These are phyloP conservation scores for Quercus berberidifolia DNA, from an alignment of 306 rosid species.

Conservation along the genomic window DNA sequence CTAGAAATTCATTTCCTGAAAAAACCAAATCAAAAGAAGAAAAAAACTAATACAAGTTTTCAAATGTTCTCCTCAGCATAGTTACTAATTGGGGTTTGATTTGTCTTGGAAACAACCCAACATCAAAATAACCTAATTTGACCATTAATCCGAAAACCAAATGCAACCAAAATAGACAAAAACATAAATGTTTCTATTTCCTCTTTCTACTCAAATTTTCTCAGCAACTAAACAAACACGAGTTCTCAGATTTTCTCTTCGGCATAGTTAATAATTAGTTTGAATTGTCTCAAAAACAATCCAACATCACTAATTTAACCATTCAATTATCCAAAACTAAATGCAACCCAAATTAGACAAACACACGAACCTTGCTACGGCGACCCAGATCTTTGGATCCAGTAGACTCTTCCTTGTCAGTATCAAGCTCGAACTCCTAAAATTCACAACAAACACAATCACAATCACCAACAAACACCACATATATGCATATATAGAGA, in stretches of 20 bases:
- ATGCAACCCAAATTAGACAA: not conserved
- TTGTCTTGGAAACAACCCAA: not conserved
- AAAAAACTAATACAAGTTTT: not conserved
- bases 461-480: not conserved
- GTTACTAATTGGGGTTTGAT: not conserved
- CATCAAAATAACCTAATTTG: not conserved
- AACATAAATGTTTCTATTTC: not conserved
- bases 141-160: not conserved
- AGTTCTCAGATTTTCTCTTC: no score
- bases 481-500: not conserved
- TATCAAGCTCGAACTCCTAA: conserved; percentile 47
- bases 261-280: no score
- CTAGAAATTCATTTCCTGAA: no score
- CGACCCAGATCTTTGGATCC: conserved; percentile 83
- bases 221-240: not conserved
- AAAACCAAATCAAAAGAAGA: no score
- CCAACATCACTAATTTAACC: no score
- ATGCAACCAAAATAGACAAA: not conserved
- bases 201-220: not conserved
- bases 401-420: conserved; percentile 31
- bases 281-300: no score
- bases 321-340: not conserved
- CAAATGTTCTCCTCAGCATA: not conserved
- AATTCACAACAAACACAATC: conserved; percentile 18
- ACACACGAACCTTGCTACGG: conserved; percentile 60